A percentile compares a stretch with the other conserved stretches of the same genome.
phyloP scores from a whole-genome alignment of 1,284 basidiomycete genomes.

The Ganoderma lucidum region DNA sequence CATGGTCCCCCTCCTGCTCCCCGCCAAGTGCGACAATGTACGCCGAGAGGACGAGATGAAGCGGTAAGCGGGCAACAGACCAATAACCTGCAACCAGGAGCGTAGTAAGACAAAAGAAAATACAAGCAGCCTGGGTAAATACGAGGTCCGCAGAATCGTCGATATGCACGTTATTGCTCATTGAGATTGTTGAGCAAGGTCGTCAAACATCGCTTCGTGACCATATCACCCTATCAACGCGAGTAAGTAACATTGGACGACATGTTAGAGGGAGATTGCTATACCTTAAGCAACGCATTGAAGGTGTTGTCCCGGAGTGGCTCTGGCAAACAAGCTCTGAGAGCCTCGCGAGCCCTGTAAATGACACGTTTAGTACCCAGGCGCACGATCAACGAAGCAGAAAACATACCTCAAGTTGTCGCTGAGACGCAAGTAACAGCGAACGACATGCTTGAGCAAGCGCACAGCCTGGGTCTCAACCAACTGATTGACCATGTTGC shows the following conservation, averaged over 20 bases:
- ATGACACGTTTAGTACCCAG: background rate
- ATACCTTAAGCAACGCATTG: slow-evolving; percentile 85
- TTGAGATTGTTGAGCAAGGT: slow-evolving; percentile 94
- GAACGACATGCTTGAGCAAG: slow-evolving; percentile 96
- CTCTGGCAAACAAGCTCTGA: slow-evolving; percentile 97
- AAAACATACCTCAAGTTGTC: slow-evolving; percentile 88
- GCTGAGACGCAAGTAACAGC: slow-evolving; percentile 96
- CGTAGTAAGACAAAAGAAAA: slow-evolving; percentile 34
- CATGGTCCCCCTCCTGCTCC: slow-evolving; percentile 3
- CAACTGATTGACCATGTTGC: slow-evolving; percentile 98
- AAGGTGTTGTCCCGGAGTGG: slow-evolving; percentile 97
- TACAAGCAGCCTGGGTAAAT: slow-evolving; percentile 34
- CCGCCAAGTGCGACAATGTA: slow-evolving; percentile 6
- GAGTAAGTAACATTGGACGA: slow-evolving; percentile 9
- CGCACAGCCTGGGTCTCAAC: slow-evolving; percentile 98
- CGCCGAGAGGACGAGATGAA: background rate
- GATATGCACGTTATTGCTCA: slow-evolving; percentile 46
- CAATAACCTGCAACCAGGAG: slow-evolving; percentile 22
- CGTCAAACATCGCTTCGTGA: slow-evolving; percentile 95
- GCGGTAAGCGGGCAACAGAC: background rate
- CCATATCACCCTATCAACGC: slow-evolving; percentile 83
- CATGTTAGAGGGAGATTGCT: slow-evolving; percentile 18
- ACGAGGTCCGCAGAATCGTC: slow-evolving; percentile 24
- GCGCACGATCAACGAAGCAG: background rate
- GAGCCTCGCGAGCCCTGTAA: slow-evolving; percentile 90